A percentile compares a stretch with the other conserved stretches of the same genome.
Conservation (phyloP, 2,329 filamentous ascomycete genomes). For the Alternaria brassicicola region DNA sequence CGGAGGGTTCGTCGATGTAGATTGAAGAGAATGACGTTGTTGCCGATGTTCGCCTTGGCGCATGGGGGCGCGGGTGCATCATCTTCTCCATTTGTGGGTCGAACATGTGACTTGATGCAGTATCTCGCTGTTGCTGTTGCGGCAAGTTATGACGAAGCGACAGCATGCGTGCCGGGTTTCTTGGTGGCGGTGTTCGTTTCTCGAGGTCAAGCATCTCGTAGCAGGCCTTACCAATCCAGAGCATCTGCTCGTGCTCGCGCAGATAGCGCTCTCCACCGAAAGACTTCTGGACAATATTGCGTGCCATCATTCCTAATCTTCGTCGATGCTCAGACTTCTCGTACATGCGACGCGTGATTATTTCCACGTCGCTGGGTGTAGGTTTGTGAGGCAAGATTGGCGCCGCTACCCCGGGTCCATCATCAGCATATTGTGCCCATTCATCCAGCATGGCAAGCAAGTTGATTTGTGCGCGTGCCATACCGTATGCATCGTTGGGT, state of each 20-base stretch:
- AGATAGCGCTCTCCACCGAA: constrained; percentile 66
- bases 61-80: constrained; percentile 42
- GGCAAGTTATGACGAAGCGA: constrained; percentile 22
- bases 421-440: constrained; percentile 65
- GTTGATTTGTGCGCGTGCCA: constrained; percentile 67
- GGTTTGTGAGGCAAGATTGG: constrained; percentile 58
- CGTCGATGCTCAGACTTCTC: constrained; percentile 63
- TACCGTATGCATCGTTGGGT: constrained; percentile 65
- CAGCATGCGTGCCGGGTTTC: constrained; percentile 38
- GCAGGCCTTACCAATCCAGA: constrained; percentile 47
- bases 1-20: constrained; percentile 36
- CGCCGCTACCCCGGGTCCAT: constrained; percentile 49
- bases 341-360: constrained; percentile 64
- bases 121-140: constrained; percentile 20
- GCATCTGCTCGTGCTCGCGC: constrained; percentile 64
- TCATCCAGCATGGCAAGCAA: constrained; percentile 66
- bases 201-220: constrained; percentile 45
- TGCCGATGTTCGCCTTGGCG: constrained; percentile 28
- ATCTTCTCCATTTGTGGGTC: constrained; percentile 47
- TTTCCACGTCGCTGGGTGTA: constrained; percentile 57
- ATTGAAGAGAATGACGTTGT: constrained; percentile 43
- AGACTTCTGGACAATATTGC: constrained; percentile 64
- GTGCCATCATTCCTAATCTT: constrained; percentile 64
- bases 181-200: constrained; percentile 32
- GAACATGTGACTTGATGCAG: constrained; percentile 28